Percentiles rank a stretch among this genome's conserved stretches.
These are phyloP conservation scores for Pisolithus sp. DNA, from an alignment of 768 basidiomycete genomes.

Conservation along the genomic window DNA sequence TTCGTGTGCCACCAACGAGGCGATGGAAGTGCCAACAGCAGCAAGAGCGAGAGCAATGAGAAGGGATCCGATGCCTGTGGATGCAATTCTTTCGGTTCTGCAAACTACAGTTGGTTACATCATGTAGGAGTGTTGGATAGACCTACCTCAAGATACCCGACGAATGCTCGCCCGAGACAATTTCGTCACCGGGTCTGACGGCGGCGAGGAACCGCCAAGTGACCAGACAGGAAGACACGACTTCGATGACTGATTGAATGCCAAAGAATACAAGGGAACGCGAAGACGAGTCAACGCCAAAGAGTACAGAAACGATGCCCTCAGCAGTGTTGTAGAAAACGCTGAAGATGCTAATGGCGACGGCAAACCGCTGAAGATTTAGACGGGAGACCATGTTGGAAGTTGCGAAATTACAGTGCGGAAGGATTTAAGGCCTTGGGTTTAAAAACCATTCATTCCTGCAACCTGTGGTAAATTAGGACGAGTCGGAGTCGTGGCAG, in stretches of 20 bases:
- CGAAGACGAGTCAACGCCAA: constrained; percentile 40
- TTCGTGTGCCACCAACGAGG: constrained; percentile 29
- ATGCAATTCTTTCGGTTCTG: constrained; percentile 35
- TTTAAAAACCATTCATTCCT: neutral
- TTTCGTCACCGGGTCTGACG: constrained; percentile 29
- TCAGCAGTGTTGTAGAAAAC: constrained; percentile 34
- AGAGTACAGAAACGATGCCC: constrained; percentile 37
- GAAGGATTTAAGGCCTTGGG: neutral
- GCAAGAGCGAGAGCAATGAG: constrained; percentile 32
- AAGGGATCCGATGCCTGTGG: constrained; percentile 31
- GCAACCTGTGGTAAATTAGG: neutral
- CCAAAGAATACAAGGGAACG: constrained; percentile 43
- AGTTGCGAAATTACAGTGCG: neutral
- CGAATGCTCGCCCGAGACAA: constrained; percentile 1
- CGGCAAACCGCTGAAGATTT: constrained; percentile 31
- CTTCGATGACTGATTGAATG: constrained; percentile 42
- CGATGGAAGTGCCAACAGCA: constrained; percentile 32
- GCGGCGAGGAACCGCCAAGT: constrained; percentile 38
- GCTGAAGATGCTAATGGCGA: constrained; percentile 33
- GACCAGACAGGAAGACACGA: constrained; percentile 38
- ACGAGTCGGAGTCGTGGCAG: neutral
- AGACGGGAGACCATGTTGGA: constrained; percentile 23
- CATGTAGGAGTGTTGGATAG: neutral
- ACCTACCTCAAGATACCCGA: constrained; percentile 11
- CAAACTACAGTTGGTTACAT: neutral